Evolutionary conservation across 2,329 filamentous ascomycete species (phyloP).

Genomic region (Colletotrichum sojae): DNA sequence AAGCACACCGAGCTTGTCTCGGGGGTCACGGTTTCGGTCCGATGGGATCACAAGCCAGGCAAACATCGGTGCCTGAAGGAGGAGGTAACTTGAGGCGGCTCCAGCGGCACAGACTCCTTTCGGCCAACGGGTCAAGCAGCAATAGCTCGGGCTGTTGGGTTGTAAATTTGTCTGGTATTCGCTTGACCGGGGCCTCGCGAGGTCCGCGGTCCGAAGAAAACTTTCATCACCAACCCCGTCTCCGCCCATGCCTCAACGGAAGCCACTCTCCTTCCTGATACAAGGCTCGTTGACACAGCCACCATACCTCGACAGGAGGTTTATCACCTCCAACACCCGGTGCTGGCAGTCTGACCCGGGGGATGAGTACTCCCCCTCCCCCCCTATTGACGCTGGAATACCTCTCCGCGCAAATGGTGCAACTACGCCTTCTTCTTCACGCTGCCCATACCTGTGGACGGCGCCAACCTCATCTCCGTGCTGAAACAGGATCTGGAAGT

Average conservation of each 20-base stretch:
- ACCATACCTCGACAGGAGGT: constrained; percentile 48
- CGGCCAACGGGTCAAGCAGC: neutral
- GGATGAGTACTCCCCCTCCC: constrained; percentile 54
- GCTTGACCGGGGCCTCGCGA: neutral
- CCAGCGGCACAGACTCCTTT: neutral
- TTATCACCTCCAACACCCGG: constrained; percentile 48
- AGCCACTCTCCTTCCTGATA: too few species aligned
- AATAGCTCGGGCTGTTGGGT: neutral
- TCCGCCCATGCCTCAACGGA: neutral
- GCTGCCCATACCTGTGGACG: constrained; percentile 45
- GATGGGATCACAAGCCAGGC: neutral
- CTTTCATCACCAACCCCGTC: neutral
- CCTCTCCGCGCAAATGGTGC: constrained; percentile 51
- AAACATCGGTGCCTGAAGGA: neutral
- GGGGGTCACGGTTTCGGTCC: neutral
- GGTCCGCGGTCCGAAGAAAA: neutral
- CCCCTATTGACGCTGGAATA: constrained; percentile 56
- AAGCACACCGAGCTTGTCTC: neutral
- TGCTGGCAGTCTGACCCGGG: constrained; percentile 54
- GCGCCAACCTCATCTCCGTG: constrained; percentile 40
- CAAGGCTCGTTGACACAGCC: neutral
- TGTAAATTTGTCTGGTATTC: neutral
- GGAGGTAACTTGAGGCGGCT: neutral
- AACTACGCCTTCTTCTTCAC: constrained; percentile 58
- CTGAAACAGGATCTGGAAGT: constrained; percentile 53